phyloP scores from a whole-genome alignment of 306 rosid genomes.

The Lotus japonicus region DNA sequence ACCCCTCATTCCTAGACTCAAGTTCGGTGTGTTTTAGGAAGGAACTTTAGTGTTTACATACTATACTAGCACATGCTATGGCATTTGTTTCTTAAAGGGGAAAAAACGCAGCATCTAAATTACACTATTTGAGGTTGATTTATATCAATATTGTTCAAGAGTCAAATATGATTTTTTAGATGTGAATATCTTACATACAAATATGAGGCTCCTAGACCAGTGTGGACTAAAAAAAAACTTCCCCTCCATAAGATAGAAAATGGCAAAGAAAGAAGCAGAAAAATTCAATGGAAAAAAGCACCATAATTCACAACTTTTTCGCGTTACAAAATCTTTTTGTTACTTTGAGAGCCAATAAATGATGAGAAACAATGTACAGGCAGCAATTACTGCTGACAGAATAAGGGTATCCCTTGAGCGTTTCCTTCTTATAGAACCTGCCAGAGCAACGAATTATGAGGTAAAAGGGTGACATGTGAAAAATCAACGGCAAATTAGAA shows the following conservation, averaged over 20 bases:
- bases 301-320: conserved; percentile 10
- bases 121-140: neutral
- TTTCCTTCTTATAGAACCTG: conserved; percentile 84
- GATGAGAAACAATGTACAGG: conserved; percentile 90
- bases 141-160: neutral
- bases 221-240: conserved; percentile 1
- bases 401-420: conserved; percentile 90
- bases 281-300: conserved; percentile 17
- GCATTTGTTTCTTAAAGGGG: neutral
- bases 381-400: conserved; percentile 89
- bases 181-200: conserved; percentile 9
- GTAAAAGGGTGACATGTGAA: conserved; percentile 10
- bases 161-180: neutral
- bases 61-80: neutral
- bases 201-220: conserved; percentile 15
- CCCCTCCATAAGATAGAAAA: neutral
- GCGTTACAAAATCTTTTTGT: conserved; percentile 24
- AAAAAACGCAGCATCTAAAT: neutral
- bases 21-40: neutral
- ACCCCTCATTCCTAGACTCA: neutral
- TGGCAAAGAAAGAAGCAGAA: neutral
- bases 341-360: conserved; percentile 96
- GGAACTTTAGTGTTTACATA: no score
- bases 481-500: neutral
- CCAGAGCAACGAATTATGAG: conserved; percentile 5